phyloP scores from a whole-genome alignment of 352 stramenopile species.

The Phytophthora macrochlamydospora region DNA sequence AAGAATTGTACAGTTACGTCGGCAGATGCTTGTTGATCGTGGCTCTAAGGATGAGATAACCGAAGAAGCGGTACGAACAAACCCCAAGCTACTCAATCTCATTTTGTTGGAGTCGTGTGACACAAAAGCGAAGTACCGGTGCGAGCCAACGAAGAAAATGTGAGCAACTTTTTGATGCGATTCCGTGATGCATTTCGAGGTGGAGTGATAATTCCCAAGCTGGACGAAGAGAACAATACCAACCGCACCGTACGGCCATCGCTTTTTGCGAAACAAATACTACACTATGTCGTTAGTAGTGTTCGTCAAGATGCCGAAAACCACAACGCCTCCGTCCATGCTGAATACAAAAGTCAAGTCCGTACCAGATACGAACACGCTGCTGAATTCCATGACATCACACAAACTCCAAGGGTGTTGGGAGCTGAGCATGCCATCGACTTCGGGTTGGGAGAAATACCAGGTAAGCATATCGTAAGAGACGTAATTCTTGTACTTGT shows the following conservation, averaged over 20 bases:
- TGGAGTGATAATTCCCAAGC: conserved; percentile 25
- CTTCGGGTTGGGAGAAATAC: conserved; percentile 51
- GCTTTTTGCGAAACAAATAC: conserved; percentile 41
- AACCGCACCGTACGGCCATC: conserved; percentile 11
- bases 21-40: conserved; percentile 14
- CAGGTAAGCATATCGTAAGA: conserved; percentile 22
- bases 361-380: conserved; percentile 63
- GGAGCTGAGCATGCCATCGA: conserved; percentile 31
- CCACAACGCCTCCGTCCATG: conserved; percentile 49
- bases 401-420: conserved; percentile 51
- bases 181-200: conserved; percentile 71
- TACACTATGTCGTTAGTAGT: conserved; percentile 42
- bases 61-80: conserved; percentile 21
- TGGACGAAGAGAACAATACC: conserved; percentile 35
- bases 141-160: conserved; percentile 38
- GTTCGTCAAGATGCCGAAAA: conserved; percentile 43
- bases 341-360: conserved; percentile 58
- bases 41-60: conserved; percentile 28
- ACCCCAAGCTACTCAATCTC: conserved; percentile 37
- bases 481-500: not conserved
- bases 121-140: conserved; percentile 48
- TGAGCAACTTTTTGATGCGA: conserved; percentile 68
- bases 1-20: conserved; percentile 27
- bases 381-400: conserved; percentile 62
- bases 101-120: conserved; percentile 64